Evolutionary conservation across 192 early-diverging fungal species (phyloP).

Genomic region (Mortierella claussenii): DNA sequence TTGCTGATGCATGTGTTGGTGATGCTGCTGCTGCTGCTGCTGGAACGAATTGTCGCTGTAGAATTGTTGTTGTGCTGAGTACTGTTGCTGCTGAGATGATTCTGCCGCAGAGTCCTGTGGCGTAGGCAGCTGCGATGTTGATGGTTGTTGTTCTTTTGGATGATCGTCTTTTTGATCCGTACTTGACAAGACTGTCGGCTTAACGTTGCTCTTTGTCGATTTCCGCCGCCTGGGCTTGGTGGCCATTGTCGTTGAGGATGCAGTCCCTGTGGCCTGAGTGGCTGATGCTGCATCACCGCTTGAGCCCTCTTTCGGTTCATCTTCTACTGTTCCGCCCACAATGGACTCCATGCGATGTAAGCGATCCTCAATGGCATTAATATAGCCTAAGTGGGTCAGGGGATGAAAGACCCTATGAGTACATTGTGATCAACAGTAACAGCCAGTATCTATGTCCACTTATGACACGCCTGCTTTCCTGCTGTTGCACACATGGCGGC

Average conservation of each 20-base stretch:
- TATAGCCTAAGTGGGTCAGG: slow-evolving; percentile 65
- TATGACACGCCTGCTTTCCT: too few species aligned
- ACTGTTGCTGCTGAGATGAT: background rate
- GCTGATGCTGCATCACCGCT: slow-evolving; percentile 3
- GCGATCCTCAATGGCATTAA: slow-evolving; percentile 78
- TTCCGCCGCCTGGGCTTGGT: slow-evolving; percentile 26
- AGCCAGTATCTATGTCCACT: too few species aligned
- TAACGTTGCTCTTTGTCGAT: slow-evolving; percentile 18
- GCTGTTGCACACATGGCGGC: too few species aligned
- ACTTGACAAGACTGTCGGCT: too few species aligned
- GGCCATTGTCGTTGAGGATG: slow-evolving; percentile 1
- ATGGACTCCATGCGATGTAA: slow-evolving; percentile 75
- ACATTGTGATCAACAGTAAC: too few species aligned
- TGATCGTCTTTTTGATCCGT: too few species aligned
- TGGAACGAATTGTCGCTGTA: slow-evolving; percentile 5
- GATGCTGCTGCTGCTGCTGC: slow-evolving; percentile 23
- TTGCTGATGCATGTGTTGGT: slow-evolving; percentile 17
- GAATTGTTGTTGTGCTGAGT: slow-evolving; percentile 12
- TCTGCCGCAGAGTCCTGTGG: background rate
- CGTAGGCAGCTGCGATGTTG: background rate
- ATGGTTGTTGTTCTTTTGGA: slow-evolving; percentile 19
- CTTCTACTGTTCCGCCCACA: slow-evolving; percentile 59
- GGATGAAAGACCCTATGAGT: too few species aligned
- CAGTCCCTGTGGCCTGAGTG: slow-evolving; percentile 2
- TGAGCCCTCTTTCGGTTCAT: slow-evolving; percentile 9